phyloP scores from a whole-genome alignment of 352 stramenopile genomes.

The Thalassiosira hispida region DNA sequence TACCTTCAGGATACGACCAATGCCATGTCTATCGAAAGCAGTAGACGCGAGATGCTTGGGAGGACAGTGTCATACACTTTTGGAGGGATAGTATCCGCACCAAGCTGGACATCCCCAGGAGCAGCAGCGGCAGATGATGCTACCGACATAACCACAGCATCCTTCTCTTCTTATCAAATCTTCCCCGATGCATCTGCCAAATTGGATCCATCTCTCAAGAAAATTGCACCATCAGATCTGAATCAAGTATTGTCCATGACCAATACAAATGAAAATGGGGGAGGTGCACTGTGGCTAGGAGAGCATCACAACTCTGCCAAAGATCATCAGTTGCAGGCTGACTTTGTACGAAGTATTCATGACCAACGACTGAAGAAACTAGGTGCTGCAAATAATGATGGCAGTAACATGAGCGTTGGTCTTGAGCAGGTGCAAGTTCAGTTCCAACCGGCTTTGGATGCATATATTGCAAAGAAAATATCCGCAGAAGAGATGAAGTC shows the following conservation, averaged over 20 bases:
- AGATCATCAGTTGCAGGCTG: slow-evolving; percentile 71
- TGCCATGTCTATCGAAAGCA: background rate
- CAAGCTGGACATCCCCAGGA: background rate
- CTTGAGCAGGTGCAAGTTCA: slow-evolving; percentile 77
- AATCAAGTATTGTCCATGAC: slow-evolving; percentile 21
- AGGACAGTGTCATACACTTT: background rate
- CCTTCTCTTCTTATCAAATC: slow-evolving; percentile 43
- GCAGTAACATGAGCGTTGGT: slow-evolving; percentile 62
- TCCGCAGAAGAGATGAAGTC: slow-evolving; percentile 52
- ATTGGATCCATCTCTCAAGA: slow-evolving; percentile 40
- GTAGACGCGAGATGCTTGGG: background rate
- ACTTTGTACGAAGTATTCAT: slow-evolving; percentile 59
- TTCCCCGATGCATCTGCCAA: slow-evolving; percentile 45
- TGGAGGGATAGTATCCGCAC: background rate
- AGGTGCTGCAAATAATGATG: background rate
- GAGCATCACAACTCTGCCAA: slow-evolving; percentile 77
- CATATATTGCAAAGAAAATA: slow-evolving; percentile 60
- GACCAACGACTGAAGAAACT: background rate
- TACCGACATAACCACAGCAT: background rate
- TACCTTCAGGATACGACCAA: too few relatives aligned
- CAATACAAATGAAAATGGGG: background rate
- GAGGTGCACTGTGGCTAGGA: slow-evolving; percentile 67
- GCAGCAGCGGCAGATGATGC: background rate
- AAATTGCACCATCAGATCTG: slow-evolving; percentile 18
- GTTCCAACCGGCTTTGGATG: slow-evolving; percentile 73